Percentiles rank a stretch among this genome's conserved stretches.
Conservation (phyloP, 2,329 filamentous ascomycete species). For the Elsinoe australis region DNA sequence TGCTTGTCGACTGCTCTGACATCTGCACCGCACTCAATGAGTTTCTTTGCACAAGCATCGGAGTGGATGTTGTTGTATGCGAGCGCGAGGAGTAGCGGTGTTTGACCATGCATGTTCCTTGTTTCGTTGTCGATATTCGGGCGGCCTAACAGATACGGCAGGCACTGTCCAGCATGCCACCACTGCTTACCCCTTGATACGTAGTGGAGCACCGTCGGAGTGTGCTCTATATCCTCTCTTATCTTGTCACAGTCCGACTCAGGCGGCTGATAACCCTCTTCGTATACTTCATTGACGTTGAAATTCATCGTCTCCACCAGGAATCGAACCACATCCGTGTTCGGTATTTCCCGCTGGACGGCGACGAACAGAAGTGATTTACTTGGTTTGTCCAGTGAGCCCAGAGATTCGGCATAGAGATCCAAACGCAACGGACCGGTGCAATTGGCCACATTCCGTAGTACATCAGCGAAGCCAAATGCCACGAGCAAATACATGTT, state of each 20-base stretch:
- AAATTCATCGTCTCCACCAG: neutral
- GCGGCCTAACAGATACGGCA: neutral
- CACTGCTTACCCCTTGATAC: neutral
- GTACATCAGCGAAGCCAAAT: neutral
- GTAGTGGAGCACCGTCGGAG: neutral
- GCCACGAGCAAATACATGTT: neutral
- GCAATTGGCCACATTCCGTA: neutral
- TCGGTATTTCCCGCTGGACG: neutral
- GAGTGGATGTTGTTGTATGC: neutral
- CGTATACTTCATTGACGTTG: neutral
- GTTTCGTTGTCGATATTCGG: neutral
- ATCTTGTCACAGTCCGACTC: neutral
- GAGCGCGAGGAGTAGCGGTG: neutral
- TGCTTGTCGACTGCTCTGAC: neutral
- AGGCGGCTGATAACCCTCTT: too few species aligned
- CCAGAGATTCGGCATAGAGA: too few species aligned
- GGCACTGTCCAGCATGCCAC: neutral
- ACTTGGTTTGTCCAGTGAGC: neutral
- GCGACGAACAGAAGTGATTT: neutral
- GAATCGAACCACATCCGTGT: neutral
- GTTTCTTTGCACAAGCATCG: neutral
- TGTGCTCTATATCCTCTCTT: neutral
- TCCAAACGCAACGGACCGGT: too few species aligned
- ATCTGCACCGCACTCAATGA: neutral
- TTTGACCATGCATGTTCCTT: neutral